Conservation (phyloP, 176 grass and related monocot genomes). For the Poa annua region DNA sequence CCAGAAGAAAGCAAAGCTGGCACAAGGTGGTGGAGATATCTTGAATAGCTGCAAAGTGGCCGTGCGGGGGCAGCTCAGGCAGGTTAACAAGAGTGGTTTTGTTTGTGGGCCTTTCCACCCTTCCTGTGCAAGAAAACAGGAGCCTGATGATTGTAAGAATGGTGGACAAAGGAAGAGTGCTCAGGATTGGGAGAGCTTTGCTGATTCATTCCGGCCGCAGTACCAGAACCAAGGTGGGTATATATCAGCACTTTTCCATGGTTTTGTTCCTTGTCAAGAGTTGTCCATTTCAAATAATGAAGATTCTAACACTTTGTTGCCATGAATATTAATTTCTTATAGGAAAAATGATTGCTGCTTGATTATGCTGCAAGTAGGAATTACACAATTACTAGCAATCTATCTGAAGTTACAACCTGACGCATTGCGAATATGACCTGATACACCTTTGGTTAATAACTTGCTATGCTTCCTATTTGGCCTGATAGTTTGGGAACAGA, state of each 20-base stretch:
- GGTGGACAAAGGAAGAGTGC: slow-evolving; percentile 37
- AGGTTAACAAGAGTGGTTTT: slow-evolving; percentile 51
- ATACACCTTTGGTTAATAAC: neutral
- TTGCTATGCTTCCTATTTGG: neutral
- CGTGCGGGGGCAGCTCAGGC: slow-evolving; percentile 43
- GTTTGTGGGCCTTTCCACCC: slow-evolving; percentile 91
- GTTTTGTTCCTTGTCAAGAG: neutral
- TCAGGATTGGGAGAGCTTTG: slow-evolving; percentile 76
- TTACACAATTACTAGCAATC: neutral
- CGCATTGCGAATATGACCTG: slow-evolving; percentile 1
- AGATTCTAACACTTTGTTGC: neutral
- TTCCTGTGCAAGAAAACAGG: slow-evolving; percentile 50
- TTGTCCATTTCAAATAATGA: neutral
- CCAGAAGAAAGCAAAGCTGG: slow-evolving; percentile 55
- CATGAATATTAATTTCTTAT: neutral
- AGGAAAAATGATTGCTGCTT: neutral
- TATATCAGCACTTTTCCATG: slow-evolving; percentile 24
- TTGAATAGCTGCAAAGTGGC: slow-evolving; percentile 59
- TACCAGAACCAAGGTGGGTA: slow-evolving; percentile 89
- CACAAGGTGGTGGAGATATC: slow-evolving; percentile 41
- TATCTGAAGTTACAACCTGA: slow-evolving; percentile 11
- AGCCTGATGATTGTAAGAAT: slow-evolving; percentile 38
- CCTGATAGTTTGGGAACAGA: neutral
- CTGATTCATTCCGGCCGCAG: slow-evolving; percentile 62
- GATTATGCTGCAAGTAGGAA: neutral